Base-by-base conservation (phyloP, 805 yeast species). In the Sporopachydermia quercuum region DNA sequence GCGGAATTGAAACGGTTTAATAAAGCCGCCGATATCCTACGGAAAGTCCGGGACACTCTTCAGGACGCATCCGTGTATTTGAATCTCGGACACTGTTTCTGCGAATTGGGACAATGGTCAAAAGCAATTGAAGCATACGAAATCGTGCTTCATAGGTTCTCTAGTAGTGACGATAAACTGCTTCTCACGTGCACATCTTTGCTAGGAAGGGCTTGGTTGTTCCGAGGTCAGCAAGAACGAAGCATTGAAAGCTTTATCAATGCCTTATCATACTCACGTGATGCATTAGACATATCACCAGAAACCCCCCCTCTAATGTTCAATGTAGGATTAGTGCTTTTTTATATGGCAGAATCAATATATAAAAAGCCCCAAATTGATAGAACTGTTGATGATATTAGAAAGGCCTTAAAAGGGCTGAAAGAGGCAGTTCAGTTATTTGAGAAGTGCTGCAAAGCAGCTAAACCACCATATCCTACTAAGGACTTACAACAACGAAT, bases 121-220 rank as follows among this genome's bases (percentile, higher is more conserved):
- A 83, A 86, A 49, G 89, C 96, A 1, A 79, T 87, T 51, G 97
- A 91, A 57, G 72, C 74, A 51, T 91, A 89, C 60, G 89, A 82
- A 46, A 68, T 81, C 49, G 94, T 94, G 1, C 62, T 82, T 43
- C 67, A 69, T 18, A 70, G 78, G 53, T 80, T 70, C 52, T 63
- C 47, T 40, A 69, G 77, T 33, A 71, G 71, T 42, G 68, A 71
- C 34, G 93, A 80, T 52, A 60, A 84, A 0, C 75, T 72, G 50
- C 65, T 83, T 19, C 58, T 78, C 46, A 74, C 85, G n/a, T 8
- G 30, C 8, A 23, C 30, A 8, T 8, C 30, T 14, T 68, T 82
- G 46, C 65, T 89, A 43, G 95, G 94, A 36, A 71, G 87, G 45
- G 89, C 91, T 2, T 87, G 96, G 96, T 76, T 76, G 46, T 67